phyloP scores from a whole-genome alignment of 2,329 filamentous ascomycete genomes.

The Fusarium gaditjirri region DNA sequence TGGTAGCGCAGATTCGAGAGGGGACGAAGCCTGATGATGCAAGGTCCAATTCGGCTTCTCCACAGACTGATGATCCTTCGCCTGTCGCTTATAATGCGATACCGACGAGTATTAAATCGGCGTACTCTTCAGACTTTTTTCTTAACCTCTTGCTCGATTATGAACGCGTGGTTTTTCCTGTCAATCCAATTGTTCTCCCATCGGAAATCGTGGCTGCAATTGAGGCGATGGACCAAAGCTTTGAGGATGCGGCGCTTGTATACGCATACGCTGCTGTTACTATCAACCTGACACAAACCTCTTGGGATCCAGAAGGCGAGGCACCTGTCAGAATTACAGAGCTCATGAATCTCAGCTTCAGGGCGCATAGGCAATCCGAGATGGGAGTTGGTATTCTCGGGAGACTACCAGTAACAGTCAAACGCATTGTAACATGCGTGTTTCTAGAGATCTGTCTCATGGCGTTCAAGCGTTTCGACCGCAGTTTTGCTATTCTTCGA shows the following conservation, averaged over 20 bases:
- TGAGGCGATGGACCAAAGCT: conserved; percentile 46
- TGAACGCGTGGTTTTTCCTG: conserved; percentile 51
- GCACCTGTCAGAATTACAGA: conserved; percentile 47
- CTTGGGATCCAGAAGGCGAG: conserved; percentile 45
- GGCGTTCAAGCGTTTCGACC: conserved; percentile 59
- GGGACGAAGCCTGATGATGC: conserved; percentile 31
- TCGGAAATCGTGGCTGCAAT: conserved; percentile 48
- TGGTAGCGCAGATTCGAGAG: conserved; percentile 51
- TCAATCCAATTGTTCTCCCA: conserved; percentile 50
- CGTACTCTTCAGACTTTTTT: conserved; percentile 49
- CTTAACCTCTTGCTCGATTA: conserved; percentile 48
- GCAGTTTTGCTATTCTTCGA: conserved; percentile 60
- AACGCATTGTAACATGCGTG: conserved; percentile 59
- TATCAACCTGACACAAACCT: conserved; percentile 49
- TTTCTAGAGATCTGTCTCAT: conserved; percentile 65
- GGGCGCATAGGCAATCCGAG: conserved; percentile 45
- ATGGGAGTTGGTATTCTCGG: conserved; percentile 45
- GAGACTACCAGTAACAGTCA: conserved; percentile 53
- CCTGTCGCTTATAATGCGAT: conserved; percentile 7
- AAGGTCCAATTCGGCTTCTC: conserved; percentile 24
- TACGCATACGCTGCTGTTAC: conserved; percentile 52
- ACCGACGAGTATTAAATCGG: conserved; percentile 11
- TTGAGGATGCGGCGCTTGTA: conserved; percentile 51
- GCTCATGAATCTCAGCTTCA: conserved; percentile 40
- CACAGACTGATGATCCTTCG: conserved; percentile 3